Conservation (phyloP, 2,329 filamentous ascomycete species). For the Orbilia quercus region DNA sequence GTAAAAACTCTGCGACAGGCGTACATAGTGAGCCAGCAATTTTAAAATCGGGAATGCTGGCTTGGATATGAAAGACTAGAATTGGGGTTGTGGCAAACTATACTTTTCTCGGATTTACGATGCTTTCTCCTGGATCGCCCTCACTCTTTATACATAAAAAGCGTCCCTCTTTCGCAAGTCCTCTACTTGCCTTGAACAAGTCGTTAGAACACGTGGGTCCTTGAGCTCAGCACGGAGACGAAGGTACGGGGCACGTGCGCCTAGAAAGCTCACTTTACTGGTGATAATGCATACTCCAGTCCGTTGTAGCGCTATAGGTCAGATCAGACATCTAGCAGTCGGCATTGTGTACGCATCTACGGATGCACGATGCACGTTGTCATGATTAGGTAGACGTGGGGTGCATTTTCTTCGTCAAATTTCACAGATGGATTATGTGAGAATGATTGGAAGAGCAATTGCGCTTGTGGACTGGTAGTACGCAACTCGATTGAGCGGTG, state of each 20-base stretch:
- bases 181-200: neutral
- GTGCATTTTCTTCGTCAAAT: conserved; percentile 16
- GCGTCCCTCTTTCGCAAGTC: too few relatives aligned
- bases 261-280: conserved; percentile 6
- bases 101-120: neutral
- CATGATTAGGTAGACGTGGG: conserved; percentile 41
- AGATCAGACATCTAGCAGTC: neutral
- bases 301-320: neutral
- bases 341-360: neutral
- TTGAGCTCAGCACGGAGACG: neutral
- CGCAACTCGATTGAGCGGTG: too few relatives aligned
- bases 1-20: conserved; percentile 16
- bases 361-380: conserved; percentile 12
- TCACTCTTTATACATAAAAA: too few relatives aligned
- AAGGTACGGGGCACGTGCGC: conserved; percentile 6
- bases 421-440: neutral
- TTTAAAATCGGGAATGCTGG: neutral
- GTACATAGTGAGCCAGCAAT: conserved; percentile 1
- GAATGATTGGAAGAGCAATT: too few relatives aligned
- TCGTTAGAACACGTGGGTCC: conserved; percentile 8
- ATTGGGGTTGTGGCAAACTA: neutral
- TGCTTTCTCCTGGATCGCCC: too few relatives aligned
- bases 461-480: too few relatives aligned
- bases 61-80: neutral
- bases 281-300: conserved; percentile 1